Percentiles rank a stretch among this genome's conserved stretches.
These are phyloP conservation scores for Lactifluus volemus DNA, from an alignment of 768 basidiomycete genomes.

Conservation along the genomic window DNA sequence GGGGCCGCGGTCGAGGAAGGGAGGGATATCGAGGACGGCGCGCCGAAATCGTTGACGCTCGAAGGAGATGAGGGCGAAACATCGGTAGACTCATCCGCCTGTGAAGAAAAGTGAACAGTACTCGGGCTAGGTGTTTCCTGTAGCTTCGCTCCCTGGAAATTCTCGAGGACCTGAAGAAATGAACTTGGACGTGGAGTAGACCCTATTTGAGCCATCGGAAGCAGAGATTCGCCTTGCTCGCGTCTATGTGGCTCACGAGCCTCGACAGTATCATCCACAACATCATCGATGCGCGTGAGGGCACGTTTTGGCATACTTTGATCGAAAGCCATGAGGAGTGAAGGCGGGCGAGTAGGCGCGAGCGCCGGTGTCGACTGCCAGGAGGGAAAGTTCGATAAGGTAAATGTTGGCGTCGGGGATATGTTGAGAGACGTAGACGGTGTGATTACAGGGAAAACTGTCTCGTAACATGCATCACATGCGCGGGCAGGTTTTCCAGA, in stretches of 20 bases:
- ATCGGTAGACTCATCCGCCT: conserved; percentile 20
- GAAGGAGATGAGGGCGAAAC: conserved; percentile 20
- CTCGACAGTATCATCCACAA: not conserved
- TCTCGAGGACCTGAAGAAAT: conserved; percentile 58
- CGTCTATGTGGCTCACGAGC: not conserved
- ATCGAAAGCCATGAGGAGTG: conserved; percentile 36
- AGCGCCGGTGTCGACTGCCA: conserved; percentile 42
- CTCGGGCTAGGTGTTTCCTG: conserved; percentile 21
- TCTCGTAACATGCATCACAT: conserved; percentile 80
- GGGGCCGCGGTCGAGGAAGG: not conserved
- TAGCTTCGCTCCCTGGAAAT: conserved; percentile 35
- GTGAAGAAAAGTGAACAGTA: conserved; percentile 24
- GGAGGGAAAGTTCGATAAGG: conserved; percentile 46
- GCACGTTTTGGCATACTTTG: conserved; percentile 23
- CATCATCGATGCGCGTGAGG: conserved; percentile 20
- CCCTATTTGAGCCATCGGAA: conserved; percentile 25
- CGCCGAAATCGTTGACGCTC: conserved; percentile 10
- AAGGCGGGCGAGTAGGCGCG: conserved; percentile 20
- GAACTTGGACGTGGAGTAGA: conserved; percentile 43
- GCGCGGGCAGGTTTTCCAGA: conserved; percentile 60
- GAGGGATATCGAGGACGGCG: not conserved
- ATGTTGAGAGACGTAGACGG: conserved; percentile 18
- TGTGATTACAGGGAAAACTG: conserved; percentile 63
- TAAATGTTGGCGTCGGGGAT: conserved; percentile 35
- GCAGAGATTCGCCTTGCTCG: conserved; percentile 16